These are phyloP conservation scores for Hortaea sp. DNA, from an alignment of 2,329 filamentous ascomycete species.

Conservation along the genomic window DNA sequence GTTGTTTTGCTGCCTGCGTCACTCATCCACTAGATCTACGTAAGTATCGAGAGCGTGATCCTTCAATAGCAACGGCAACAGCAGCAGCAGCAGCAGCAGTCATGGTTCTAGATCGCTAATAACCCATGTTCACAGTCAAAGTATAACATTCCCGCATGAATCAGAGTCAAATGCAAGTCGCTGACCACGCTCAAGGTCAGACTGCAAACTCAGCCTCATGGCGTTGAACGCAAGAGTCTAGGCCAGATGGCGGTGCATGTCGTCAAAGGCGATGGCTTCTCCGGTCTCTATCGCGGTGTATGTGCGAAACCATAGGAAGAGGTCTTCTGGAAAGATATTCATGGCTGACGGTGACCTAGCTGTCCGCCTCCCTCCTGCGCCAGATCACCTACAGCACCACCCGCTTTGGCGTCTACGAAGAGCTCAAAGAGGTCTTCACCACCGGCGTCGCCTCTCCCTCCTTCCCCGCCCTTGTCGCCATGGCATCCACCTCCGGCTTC, in stretches of 20 bases:
- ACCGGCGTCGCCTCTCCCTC: constrained; percentile 46
- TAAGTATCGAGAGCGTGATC: constrained; percentile 40
- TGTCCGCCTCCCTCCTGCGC: constrained; percentile 84
- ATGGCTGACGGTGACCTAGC: constrained; percentile 28
- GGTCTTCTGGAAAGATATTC: background rate
- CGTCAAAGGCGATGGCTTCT: constrained; percentile 61
- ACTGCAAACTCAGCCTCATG: constrained; percentile 47
- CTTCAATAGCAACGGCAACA: background rate
- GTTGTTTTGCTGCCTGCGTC: constrained; percentile 79
- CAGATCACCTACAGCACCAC: constrained; percentile 92
- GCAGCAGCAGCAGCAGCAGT: no score
- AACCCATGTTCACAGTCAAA: no score
- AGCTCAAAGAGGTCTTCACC: constrained; percentile 65
- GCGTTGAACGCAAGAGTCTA: constrained; percentile 67
- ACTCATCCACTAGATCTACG: constrained; percentile 90
- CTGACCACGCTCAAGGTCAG: constrained; percentile 5
- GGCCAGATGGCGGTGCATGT: constrained; percentile 77
- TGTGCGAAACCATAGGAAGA: background rate
- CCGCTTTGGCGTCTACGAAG: constrained; percentile 92
- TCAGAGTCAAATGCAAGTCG: background rate
- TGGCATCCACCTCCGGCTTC: constrained; percentile 76
- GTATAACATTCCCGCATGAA: background rate
- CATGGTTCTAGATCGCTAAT: no score
- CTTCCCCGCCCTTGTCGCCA: constrained; percentile 62
- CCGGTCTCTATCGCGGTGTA: constrained; percentile 77